Percentiles rank a stretch among this genome's conserved stretches.
phyloP scores from a whole-genome alignment of 2,329 filamentous ascomycete species.

The Fusarium mundagurra region DNA sequence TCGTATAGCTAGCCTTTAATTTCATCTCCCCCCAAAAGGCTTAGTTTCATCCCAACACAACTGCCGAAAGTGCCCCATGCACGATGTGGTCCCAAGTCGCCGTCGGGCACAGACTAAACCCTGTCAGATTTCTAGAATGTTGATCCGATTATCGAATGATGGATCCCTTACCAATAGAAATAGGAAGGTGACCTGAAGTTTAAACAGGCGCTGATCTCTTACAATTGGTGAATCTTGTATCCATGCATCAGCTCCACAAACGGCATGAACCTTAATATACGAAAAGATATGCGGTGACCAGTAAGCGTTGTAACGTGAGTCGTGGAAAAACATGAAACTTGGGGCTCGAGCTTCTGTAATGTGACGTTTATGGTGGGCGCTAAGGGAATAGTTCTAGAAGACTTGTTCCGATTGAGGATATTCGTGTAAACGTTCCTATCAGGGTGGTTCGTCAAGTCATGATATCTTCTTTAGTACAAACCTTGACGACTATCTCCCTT shows the following conservation, averaged over 20 bases:
- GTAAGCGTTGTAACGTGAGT: background rate
- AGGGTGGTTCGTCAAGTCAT: background rate
- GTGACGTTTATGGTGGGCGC: background rate
- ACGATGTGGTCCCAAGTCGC: background rate
- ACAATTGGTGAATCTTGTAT: background rate
- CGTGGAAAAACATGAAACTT: background rate
- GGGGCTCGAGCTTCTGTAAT: too few species aligned
- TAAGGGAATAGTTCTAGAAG: background rate
- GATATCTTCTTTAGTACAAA: background rate
- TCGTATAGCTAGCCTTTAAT: background rate
- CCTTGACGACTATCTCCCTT: background rate
- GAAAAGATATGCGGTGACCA: background rate
- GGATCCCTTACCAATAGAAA: background rate
- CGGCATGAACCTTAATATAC: background rate
- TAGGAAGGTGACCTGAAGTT: background rate
- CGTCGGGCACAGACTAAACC: background rate
- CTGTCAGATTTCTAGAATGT: background rate
- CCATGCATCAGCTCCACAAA: background rate
- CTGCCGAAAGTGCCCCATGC: background rate
- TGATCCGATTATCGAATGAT: background rate
- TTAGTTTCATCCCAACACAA: background rate
- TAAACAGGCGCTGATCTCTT: too few species aligned
- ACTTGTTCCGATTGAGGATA: background rate
- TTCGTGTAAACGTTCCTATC: background rate
- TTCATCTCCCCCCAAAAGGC: background rate